Evolutionary conservation across 352 stramenopile genomes (phyloP), one percentile per base, ranked within the genome.

Genomic region (Phytopythium oedochilum): DNA sequence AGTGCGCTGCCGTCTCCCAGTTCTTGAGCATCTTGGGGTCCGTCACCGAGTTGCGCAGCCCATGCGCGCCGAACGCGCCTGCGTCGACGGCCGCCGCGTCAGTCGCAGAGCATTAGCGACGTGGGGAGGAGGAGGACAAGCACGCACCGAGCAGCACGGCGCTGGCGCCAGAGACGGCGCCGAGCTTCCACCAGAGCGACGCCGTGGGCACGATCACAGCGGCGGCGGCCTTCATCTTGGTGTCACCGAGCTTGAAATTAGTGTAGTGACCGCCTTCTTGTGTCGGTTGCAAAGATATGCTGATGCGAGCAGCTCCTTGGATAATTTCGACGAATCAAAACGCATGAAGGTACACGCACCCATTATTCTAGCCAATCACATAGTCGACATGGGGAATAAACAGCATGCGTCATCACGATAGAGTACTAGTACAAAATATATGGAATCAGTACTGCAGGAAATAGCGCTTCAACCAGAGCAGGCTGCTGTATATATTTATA

Each of bases 21-120:
- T 79, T 92, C 71, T 94, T 92, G 59, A 92, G 64, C 60, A 92
- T 70, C 59, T 88, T 78, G 25, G 80, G 78, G 50, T 94, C 80
- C 57, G 76, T 88, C 31, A 92, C 70, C 35, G 60, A 70, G 28
- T 64, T 63, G 65, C 91, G 73, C 40, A 94, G 63, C 15, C 65
- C 82, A 48, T 94, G 84, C 18, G 84, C 82, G 32, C 84, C 84
- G 50, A 94, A 94, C 40, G 84, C 80, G 8, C 82, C 84, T 94
- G 50, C 17, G 20, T 2, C 15, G 12, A 31, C 20, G 40, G n/a
- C n/a, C 20, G 42, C 22, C 8, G 1, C 40, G 20, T 29, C 9
- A 47, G 40, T 29, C n/a, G n/a, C 20, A 28, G 40, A 42, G 22
- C 26, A 50, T 36, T 64, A 61, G 17, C 35, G 38, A n/a, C 5